Percentiles rank a stretch among this genome's conserved stretches.
These are phyloP conservation scores for Chalciporus sp. DNA, from an alignment of 1,284 basidiomycete genomes.

Conservation along the genomic window DNA sequence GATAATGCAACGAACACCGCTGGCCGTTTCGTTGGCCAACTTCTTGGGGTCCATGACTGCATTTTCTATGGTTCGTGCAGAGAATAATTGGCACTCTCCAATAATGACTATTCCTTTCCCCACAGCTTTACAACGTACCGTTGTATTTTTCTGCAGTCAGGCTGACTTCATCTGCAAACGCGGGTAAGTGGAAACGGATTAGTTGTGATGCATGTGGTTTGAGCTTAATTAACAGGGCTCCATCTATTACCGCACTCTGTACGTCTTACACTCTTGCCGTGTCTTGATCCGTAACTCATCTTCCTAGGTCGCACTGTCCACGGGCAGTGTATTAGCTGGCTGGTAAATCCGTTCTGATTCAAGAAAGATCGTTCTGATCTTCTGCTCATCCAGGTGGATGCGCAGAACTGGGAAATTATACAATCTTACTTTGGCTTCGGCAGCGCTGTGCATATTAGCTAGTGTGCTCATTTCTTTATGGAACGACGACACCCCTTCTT, in stretches of 20 bases:
- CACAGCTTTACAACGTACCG: conserved; percentile 83
- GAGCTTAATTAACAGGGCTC: conserved; percentile 44
- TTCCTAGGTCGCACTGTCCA: conserved; percentile 68
- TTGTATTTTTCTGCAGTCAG: conserved; percentile 90
- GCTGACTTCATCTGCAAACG: conserved; percentile 67
- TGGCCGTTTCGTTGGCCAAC: conserved; percentile 81
- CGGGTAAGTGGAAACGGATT: conserved; percentile 51
- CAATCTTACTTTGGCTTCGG: conserved; percentile 65
- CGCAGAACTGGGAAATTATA: conserved; percentile 82
- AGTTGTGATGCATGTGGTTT: neutral
- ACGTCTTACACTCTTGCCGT: conserved; percentile 28
- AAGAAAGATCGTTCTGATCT: neutral
- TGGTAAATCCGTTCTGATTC: conserved; percentile 52
- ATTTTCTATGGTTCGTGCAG: conserved; percentile 74
- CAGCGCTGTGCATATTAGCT: conserved; percentile 54
- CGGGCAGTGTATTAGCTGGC: conserved; percentile 83
- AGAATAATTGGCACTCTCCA: neutral
- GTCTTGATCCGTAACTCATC: conserved; percentile 3
- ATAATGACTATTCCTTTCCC: conserved; percentile 6
- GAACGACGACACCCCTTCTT: conserved; percentile 61
- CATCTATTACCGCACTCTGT: conserved; percentile 90
- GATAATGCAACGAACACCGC: conserved; percentile 73
- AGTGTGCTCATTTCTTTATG: conserved; percentile 61
- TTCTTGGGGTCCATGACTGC: conserved; percentile 74
- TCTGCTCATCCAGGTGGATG: conserved; percentile 62